Base-by-base conservation (phyloP, 75 land plant species). In the Azolla pinnata region DNA sequence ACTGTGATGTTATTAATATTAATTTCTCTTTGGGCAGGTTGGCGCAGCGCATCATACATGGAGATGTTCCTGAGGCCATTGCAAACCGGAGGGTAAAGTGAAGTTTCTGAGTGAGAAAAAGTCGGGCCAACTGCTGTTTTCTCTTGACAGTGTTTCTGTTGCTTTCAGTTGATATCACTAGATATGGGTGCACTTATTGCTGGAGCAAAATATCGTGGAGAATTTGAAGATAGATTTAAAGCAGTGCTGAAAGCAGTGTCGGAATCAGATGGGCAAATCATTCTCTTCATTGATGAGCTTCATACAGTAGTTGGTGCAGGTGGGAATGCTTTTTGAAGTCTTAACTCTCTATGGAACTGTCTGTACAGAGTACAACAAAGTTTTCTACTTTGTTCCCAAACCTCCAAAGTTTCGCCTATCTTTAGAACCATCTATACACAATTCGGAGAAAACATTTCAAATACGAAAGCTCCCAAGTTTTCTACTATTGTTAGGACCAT, bases 31-130 rank as follows among this genome's bases (percentile, higher is more conserved):
- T 68, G 55, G 58, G 70, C 71, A 86, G 90, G 57, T 76, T 86
- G 47, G 90, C 90, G 16, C 90, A 86, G 60, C 74, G 90, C 44
- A 86, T 86, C 58, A 79, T 86, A 21, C 71, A 81, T 50, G 87
- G 90, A 0, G 90, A 86, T 65, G 87, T 86, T 20, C 90, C 90
- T 54, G 83, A 86, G 51, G 78, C 90, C 35, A 60, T 86, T 44
- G 54, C 78, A 71, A 75, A 86, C 34, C 60, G 90, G 21, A 80
- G 67, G 87, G 90, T 83, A 25, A 33, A 67, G 56, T 26, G 10
- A 31, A 7, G 4, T 49, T 14, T 33, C 26, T 34, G 19, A 21
- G 33, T 21, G 32, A n/a, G n/a, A n/a, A n/a, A n/a, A n/a, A n/a
- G n/a, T n/a, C n/a, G n/a, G n/a, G n/a, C n/a, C n/a, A n/a, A n/a